Percentiles rank a stretch among this genome's conserved stretches.
These are phyloP conservation scores for Aleurites moluccanus DNA, from an alignment of 441 rosid species.

Conservation along the genomic window DNA sequence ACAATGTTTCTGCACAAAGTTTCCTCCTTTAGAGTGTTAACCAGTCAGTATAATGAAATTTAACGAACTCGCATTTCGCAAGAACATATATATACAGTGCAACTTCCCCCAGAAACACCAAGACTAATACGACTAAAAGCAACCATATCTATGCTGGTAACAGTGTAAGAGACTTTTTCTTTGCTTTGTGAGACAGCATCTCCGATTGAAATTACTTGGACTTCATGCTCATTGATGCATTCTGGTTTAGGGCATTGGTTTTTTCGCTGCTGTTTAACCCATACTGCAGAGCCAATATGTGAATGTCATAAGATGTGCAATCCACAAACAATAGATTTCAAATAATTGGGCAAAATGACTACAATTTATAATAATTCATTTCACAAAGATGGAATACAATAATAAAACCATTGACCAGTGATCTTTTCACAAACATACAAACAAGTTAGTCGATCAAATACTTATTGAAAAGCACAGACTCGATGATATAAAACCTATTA, in stretches of 20 bases:
- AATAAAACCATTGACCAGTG: background rate
- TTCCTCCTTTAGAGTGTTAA: slow-evolving; percentile 6
- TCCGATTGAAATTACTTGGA: slow-evolving; percentile 25
- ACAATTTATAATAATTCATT: background rate
- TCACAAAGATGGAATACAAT: background rate
- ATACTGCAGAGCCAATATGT: slow-evolving; percentile 38
- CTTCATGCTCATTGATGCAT: slow-evolving; percentile 33
- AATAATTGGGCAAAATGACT: background rate
- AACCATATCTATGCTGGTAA: slow-evolving; percentile 16
- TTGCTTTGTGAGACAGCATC: slow-evolving; percentile 2
- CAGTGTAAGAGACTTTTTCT: background rate
- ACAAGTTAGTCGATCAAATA: background rate
- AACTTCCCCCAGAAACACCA: slow-evolving; percentile 16
- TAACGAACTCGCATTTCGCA: slow-evolving; percentile 4
- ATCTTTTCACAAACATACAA: background rate
- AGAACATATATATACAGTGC: too few relatives aligned
- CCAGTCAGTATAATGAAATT: background rate
- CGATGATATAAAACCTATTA: background rate
- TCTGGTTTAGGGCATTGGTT: slow-evolving; percentile 25
- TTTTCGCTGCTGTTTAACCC: slow-evolving; percentile 40
- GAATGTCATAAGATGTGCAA: background rate
- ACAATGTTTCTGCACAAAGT: background rate
- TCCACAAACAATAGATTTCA: background rate
- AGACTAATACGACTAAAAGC: slow-evolving; percentile 9
- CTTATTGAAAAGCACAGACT: background rate